Conservation (phyloP, 139 green algal genomes). For the Picochlorum sp. region DNA sequence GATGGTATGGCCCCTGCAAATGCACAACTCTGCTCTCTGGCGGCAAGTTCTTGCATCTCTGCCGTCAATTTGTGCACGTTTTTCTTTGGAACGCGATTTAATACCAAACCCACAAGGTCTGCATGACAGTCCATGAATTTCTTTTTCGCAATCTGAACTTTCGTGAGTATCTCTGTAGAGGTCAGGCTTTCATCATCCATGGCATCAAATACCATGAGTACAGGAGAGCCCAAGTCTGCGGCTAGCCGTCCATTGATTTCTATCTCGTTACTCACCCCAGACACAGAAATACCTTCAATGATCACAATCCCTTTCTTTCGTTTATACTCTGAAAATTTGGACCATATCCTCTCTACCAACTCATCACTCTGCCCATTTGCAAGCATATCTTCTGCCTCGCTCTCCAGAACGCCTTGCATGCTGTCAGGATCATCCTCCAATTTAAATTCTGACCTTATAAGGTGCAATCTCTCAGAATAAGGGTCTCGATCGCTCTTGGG, state of each 20-base stretch:
- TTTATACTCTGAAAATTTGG: slow-evolving; percentile 30
- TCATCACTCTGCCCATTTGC: slow-evolving; percentile 20
- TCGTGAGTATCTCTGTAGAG: slow-evolving; percentile 18
- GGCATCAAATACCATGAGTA: slow-evolving; percentile 47
- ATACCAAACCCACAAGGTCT: slow-evolving; percentile 43
- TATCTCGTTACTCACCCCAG: slow-evolving; percentile 21
- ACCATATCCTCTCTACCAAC: slow-evolving; percentile 37
- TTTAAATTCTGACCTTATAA: background rate
- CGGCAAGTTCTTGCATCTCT: slow-evolving; percentile 13
- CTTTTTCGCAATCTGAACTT: slow-evolving; percentile 28
- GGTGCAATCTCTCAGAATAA: background rate
- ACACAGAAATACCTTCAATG: slow-evolving; percentile 39
- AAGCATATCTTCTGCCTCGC: slow-evolving; percentile 25
- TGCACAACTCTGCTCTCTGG: slow-evolving; percentile 10
- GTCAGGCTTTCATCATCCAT: slow-evolving; percentile 17
- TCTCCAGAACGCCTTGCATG: slow-evolving; percentile 17
- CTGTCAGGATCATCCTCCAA: background rate
- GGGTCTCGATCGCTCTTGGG: background rate
- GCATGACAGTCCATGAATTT: slow-evolving; percentile 35
- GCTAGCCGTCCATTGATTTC: slow-evolving; percentile 43
- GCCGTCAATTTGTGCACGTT: slow-evolving; percentile 18
- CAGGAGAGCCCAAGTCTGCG: slow-evolving; percentile 36
- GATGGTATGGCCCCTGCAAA: slow-evolving; percentile 49
- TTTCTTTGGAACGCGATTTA: slow-evolving; percentile 48
- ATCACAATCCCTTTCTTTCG: slow-evolving; percentile 49